Evolutionary conservation across 2,329 filamentous ascomycete genomes (phyloP).

Genomic region (Cadophora sp.): DNA sequence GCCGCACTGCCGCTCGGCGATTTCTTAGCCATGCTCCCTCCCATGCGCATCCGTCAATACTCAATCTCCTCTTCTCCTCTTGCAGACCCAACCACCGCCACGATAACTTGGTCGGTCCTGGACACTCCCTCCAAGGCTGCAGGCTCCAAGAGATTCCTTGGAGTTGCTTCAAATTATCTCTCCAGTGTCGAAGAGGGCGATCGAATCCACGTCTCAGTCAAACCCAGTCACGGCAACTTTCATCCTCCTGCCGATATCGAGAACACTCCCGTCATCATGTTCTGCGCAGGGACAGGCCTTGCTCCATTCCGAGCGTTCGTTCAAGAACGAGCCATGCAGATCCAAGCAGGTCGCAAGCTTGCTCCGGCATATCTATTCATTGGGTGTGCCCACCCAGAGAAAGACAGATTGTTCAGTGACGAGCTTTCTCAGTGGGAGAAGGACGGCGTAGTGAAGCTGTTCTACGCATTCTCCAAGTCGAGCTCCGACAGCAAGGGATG

Average conservation of each 20-base stretch:
- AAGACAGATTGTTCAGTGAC: conserved; percentile 35
- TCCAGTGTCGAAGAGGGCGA: conserved; percentile 49
- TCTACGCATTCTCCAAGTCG: conserved; percentile 36
- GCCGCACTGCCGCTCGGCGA: conserved; percentile 67
- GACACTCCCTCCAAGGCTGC: conserved; percentile 50
- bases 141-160: conserved; percentile 52
- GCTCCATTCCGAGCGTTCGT: conserved; percentile 58
- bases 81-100: conserved; percentile 67
- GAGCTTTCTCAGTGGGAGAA: conserved; percentile 39
- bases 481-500: conserved; percentile 37
- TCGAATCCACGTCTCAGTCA: conserved; percentile 49
- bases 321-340: conserved; percentile 54
- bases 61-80: conserved; percentile 80
- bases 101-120: conserved; percentile 67
- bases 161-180: conserved; percentile 57
- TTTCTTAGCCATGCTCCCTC: conserved; percentile 76
- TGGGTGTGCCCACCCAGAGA: conserved; percentile 37
- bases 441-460: conserved; percentile 37
- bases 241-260: conserved; percentile 43
- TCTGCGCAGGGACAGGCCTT: conserved; percentile 49
- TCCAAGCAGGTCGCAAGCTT: conserved; percentile 46
- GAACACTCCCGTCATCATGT: conserved; percentile 45
- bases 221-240: conserved; percentile 47
- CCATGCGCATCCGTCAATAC: conserved; percentile 81
- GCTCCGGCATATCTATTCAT: conserved; percentile 42